Evolutionary conservation across 2,329 filamentous ascomycete species (phyloP), one percentile per base, ranked within the genome.

Genomic region (Sclerotinia glacialis): DNA sequence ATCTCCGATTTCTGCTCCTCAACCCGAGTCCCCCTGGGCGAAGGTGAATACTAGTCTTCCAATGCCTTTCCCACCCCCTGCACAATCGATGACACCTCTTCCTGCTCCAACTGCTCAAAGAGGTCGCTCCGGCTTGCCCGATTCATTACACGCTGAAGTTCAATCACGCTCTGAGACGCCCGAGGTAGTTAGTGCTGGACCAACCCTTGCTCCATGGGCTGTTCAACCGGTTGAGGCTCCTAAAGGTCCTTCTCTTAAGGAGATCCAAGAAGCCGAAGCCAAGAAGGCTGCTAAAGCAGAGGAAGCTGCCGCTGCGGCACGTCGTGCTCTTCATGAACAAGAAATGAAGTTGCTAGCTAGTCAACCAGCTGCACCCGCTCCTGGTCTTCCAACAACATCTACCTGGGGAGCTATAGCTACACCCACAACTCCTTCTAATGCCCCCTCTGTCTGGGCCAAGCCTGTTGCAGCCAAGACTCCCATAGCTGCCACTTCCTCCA

Each of bases 191-290:
- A 53, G 75, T 76, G 64, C 76, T 2, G 62, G 52, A 37, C 86
- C 93, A 5, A 92, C 94, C 0, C 81, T 97, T 71, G 95, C 95
- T 0, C 95, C 95, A 0, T 99, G 95, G 95, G 95, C 95, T 6
- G 95, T 95, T 77, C 93, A 98, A 71, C 85, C 85, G 3, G 89
- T 90, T 59, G 83, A 87, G 68, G 80, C 84, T 31, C 87, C 91
- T 50, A 96, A 91, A 78, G 93, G 93, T 0, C 95, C 94, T 2
- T 97, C 93, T 68, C 81, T 99, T 69, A 96, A 93, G 79, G 93
- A 99, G 76, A 99, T 99, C 31, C 95, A 99, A 77, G 94, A 97
- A 78, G 89, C 92, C 5, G 95, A 99, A 78, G 94, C 94, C 46
- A 92, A 90, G 75, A 96, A 95, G 77, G 93, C 93, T 14, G 94